Evolutionary conservation across 2,329 filamentous ascomycete species (phyloP), one percentile per base, ranked within the genome.

Genomic region (Ceratocystis harringtonii): DNA sequence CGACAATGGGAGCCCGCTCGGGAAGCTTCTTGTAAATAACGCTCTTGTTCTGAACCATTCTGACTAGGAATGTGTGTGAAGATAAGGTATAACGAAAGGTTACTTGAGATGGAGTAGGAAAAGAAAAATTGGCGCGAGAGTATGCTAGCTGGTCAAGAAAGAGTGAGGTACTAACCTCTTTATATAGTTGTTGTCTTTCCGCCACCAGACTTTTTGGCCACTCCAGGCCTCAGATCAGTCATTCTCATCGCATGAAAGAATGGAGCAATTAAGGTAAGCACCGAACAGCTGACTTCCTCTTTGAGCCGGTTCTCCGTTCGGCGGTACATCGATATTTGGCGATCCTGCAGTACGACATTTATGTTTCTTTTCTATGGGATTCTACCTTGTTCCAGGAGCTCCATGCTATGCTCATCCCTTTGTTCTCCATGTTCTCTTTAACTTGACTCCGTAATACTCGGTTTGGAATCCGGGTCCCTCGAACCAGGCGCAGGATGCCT

Each of bases 21-120:
- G 90, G 89, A 68, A 86, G 70, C 70, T 84, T 77, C 72, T 87
- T 89, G 81, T 86, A 92, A 74, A 91, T 78, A 71, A 94, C 76
- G 48, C 80, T 83, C 78, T 90, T 91, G 83, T 92, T 94, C 61
- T 74, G 70, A 15, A 73, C 71, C 76, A 77, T 77, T 36, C 36
- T 68, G 55, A 43, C 1, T 55, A 45, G 28, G 62, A 17, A 36
- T 58, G 12, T 36, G 7, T 2, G 15, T 32, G 28, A 17, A 6
- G 52, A 32, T n/a, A 28, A 17, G 17, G 25, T 30, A 52, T 52
- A 25, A 52, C 19, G 5, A 32, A 30, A 12, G 28, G 28, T 17
- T 25, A 30, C 1, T 58, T 12, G 36, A 36, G 36, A 36, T 36
- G 36, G 36, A 36, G 36, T 36, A 36, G 36, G 22, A 25, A 25